Conservation (phyloP, 768 basidiomycete species). For the Boletellus sp. region DNA sequence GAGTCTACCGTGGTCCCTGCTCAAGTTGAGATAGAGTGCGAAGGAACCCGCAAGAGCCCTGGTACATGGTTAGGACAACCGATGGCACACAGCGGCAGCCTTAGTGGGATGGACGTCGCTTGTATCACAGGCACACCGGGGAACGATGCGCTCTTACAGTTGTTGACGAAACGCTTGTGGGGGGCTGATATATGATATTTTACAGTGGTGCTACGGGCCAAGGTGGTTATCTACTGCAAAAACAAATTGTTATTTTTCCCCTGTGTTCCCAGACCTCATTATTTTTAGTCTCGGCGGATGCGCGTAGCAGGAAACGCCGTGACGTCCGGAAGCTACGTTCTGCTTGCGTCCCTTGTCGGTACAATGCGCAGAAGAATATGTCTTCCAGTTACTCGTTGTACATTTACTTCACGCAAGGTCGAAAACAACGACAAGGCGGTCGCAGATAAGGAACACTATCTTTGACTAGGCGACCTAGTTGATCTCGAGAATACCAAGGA, state of each 20-base stretch:
- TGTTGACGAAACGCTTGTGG: constrained; percentile 59
- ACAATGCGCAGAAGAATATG: too few species aligned
- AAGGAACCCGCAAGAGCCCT: constrained; percentile 10
- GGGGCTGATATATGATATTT: constrained; percentile 13
- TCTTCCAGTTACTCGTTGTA: too few species aligned
- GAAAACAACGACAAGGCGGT: too few species aligned
- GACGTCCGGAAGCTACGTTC: too few species aligned
- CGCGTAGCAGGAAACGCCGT: too few species aligned
- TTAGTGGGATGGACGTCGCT: constrained; percentile 36
- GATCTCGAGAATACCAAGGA: too few species aligned
- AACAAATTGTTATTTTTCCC: background rate
- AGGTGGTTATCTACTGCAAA: background rate
- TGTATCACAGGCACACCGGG: constrained; percentile 68
- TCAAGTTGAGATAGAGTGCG: constrained; percentile 46
- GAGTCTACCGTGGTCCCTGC: constrained; percentile 56
- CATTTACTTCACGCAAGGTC: too few species aligned
- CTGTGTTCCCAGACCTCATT: background rate
- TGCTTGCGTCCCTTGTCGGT: too few species aligned
- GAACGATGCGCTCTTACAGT: constrained; percentile 41
- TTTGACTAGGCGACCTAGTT: too few species aligned
- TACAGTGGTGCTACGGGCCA: background rate
- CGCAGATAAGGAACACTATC: too few species aligned
- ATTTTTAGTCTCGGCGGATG: too few species aligned
- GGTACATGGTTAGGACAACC: constrained; percentile 20
- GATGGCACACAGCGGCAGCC: constrained; percentile 15